Conservation (phyloP, 2,329 filamentous ascomycete species). For the Penicillium vulpinum region DNA sequence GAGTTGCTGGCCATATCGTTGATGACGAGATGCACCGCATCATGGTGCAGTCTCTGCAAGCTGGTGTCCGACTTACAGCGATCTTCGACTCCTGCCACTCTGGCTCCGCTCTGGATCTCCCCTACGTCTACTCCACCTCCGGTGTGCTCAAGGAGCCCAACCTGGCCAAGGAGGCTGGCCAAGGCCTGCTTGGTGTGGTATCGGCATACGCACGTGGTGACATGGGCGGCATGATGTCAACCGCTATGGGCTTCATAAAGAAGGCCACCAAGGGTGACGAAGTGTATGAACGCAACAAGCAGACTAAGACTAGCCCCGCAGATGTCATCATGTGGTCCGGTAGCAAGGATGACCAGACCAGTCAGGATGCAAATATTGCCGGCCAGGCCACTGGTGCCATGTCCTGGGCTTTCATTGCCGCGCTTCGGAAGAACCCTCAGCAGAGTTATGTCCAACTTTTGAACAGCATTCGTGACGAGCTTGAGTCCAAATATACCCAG, state of each 20-base stretch:
- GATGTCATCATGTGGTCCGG: conserved; percentile 99
- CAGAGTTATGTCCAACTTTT: conserved; percentile 95
- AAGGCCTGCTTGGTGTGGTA: conserved; percentile 66
- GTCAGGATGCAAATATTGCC: conserved; percentile 84
- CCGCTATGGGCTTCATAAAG: conserved; percentile 83
- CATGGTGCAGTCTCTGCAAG: conserved; percentile 72
- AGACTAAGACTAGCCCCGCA: conserved; percentile 89
- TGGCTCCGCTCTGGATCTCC: conserved; percentile 65
- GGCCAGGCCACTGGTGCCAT: conserved; percentile 94
- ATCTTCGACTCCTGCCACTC: conserved; percentile 71
- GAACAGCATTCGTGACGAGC: conserved; percentile 90
- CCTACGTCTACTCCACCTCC: conserved; percentile 67
- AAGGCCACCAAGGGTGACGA: conserved; percentile 78
- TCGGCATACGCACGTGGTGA: conserved; percentile 81
- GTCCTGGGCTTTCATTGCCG: conserved; percentile 94
- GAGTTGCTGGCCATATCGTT: conserved; percentile 68
- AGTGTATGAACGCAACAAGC: conserved; percentile 74
- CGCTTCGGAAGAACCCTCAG: conserved; percentile 87
- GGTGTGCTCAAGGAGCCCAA: conserved; percentile 70
- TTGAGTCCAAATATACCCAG: conserved; percentile 83
- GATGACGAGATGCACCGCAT: conserved; percentile 77
- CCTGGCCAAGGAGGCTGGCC: conserved; percentile 66
- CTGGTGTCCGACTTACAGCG: conserved; percentile 75
- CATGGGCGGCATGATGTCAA: conserved; percentile 74
- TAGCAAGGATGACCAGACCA: conserved; percentile 93